Percentiles rank a stretch among this genome's conserved stretches.
Conservation (phyloP, 1,284 basidiomycete species). For the Chondrostereum purpureum region DNA sequence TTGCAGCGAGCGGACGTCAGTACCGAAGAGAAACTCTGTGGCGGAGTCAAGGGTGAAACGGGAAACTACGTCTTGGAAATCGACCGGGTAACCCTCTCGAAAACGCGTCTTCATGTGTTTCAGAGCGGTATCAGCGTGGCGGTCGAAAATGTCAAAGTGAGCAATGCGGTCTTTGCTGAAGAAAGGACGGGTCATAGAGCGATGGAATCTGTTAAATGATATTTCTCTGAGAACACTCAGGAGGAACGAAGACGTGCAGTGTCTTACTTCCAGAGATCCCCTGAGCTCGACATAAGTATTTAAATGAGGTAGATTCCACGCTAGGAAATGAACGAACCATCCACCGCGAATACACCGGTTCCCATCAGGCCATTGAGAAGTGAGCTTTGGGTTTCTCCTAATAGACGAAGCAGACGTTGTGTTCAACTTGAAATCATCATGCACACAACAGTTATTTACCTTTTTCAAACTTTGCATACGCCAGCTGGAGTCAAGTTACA, state of each 20-base stretch:
- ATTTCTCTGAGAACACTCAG: not conserved
- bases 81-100: constrained; percentile 37
- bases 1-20: constrained; percentile 29
- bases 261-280: constrained; percentile 12
- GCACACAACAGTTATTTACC: too few species aligned
- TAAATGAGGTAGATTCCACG: not conserved
- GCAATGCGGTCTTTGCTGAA: constrained; percentile 44
- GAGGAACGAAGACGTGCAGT: not conserved
- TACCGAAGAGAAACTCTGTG: constrained; percentile 34
- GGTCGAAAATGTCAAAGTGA: constrained; percentile 46
- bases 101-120: constrained; percentile 30
- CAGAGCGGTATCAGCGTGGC: constrained; percentile 32
- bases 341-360: constrained; percentile 12
- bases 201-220: constrained; percentile 12
- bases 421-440: not conserved
- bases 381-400: constrained; percentile 6
- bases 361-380: constrained; percentile 7
- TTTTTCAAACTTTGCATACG: constrained; percentile 12
- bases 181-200: too few species aligned
- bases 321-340: constrained; percentile 6
- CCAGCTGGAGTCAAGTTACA: not conserved
- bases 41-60: constrained; percentile 42
- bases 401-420: too few species aligned
- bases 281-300: constrained; percentile 4
- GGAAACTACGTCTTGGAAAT: constrained; percentile 41